Evolutionary conservation across 2,329 filamentous ascomycete species (phyloP).

Genomic region (Penicillium sp.): DNA sequence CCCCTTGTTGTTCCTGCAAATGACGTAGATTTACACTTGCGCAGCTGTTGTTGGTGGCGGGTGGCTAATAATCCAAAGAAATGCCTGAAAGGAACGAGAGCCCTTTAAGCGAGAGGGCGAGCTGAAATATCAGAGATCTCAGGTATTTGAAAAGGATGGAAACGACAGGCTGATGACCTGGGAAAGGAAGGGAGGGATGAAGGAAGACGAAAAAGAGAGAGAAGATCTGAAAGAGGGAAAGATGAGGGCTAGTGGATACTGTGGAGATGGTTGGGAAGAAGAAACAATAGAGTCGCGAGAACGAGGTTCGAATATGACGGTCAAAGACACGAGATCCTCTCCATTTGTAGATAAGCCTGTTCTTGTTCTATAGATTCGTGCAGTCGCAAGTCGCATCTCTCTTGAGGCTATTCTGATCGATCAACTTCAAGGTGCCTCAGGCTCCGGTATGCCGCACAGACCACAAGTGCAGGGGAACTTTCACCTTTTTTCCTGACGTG

Average conservation of each 20-base stretch:
- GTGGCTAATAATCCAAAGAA: not conserved
- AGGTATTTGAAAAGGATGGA: slow-evolving; percentile 6
- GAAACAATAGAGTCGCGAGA: slow-evolving; percentile 2
- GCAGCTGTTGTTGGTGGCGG: not conserved
- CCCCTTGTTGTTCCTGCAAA: slow-evolving; percentile 12
- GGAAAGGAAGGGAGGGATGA: slow-evolving; percentile 15
- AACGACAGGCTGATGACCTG: slow-evolving; percentile 19
- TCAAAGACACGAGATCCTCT: not conserved
- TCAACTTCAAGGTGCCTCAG: slow-evolving; percentile 16
- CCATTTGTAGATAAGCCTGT: not conserved
- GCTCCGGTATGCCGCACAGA: slow-evolving; percentile 17
- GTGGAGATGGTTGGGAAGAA: slow-evolving; percentile 29
- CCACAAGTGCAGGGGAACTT: slow-evolving; percentile 25
- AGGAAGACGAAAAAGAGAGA: slow-evolving; percentile 18
- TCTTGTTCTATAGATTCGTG: not conserved
- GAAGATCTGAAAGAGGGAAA: slow-evolving; percentile 27
- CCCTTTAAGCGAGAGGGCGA: slow-evolving; percentile 8
- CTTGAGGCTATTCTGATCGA: slow-evolving; percentile 17
- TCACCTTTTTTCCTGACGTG: slow-evolving; percentile 32
- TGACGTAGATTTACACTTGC: slow-evolving; percentile 10
- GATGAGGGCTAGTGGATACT: slow-evolving; percentile 30
- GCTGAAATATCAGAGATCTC: slow-evolving; percentile 1
- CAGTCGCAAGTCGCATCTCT: slow-evolving; percentile 4
- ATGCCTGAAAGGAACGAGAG: slow-evolving; percentile 3
- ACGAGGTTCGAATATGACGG: not conserved